Percentiles rank a stretch among this genome's conserved stretches.
Conservation (phyloP, 768 basidiomycete genomes). For the Arthromyces matolae region DNA sequence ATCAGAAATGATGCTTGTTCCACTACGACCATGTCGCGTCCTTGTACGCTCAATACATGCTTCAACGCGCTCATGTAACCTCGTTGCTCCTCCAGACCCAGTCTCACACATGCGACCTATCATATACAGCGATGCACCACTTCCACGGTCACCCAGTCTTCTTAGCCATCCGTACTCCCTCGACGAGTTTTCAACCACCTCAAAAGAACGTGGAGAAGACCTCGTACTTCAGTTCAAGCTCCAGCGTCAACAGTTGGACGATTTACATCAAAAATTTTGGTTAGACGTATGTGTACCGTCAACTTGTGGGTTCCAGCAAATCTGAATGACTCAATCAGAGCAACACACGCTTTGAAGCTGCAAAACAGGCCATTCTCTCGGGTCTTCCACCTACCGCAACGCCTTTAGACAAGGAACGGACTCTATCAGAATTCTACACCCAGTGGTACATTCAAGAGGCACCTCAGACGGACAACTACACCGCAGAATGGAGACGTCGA, state of each 20-base stretch:
- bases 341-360: conserved; percentile 76
- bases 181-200: conserved; percentile 53
- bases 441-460: conserved; percentile 74
- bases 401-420: conserved; percentile 56
- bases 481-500: conserved; percentile 61
- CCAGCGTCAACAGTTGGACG: conserved; percentile 67
- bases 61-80: conserved; percentile 26
- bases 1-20: conserved; percentile 12
- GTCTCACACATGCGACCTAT: conserved; percentile 78
- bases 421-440: conserved; percentile 68
- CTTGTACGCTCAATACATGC: conserved; percentile 21
- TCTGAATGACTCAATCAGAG: conserved; percentile 59
- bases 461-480: conserved; percentile 54
- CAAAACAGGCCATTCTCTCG: conserved; percentile 54
- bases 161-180: conserved; percentile 75
- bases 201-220: conserved; percentile 31
- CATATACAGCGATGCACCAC: conserved; percentile 61
- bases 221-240: conserved; percentile 68
- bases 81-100: conserved; percentile 72
- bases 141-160: conserved; percentile 30
- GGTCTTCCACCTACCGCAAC: conserved; percentile 51
- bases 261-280: conserved; percentile 80
- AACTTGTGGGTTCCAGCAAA: neutral
- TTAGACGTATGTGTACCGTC: conserved; percentile 56
- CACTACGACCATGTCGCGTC: conserved; percentile 11